Base-by-base conservation (phyloP, 2,329 filamentous ascomycete species). In the Aspergillus brasiliensis region DNA sequence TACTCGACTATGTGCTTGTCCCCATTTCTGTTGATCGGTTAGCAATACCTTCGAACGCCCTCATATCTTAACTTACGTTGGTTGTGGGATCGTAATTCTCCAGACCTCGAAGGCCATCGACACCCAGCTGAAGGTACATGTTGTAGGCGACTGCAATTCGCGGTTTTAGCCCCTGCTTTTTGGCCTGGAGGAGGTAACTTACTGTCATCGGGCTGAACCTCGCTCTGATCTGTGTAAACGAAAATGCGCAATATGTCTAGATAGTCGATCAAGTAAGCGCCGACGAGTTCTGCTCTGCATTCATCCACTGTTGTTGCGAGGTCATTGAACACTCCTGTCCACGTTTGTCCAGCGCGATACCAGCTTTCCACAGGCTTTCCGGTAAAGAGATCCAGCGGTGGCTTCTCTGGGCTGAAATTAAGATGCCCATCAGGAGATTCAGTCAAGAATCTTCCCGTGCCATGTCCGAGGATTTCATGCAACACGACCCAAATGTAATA, bases 311-410 rank as follows among this genome's bases (percentile, higher is more conserved):
- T 84, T 0, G 81, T 84, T 2, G 86, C 83, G 51, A 88, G 74
- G 23, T 85, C 76, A 3, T 81, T 85, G 64, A 89, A 89, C 0
- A 84, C 80, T 3, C 81, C 80, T 8, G 83, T 86, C 86, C 85
- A 89, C 0, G 86, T 89, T 72, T 89, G 83, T 1, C 85, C 85
- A 2, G 82, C 83, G 66, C 82, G 83, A 75, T 89, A 90, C 81
- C 75, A 59, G 11, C 28, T 49, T 4, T 42, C 5, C n/a, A 89
- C 79, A 0, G 85, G 81, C 59, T 84, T 76, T 28, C 79, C 77
- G 4, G 80, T 83, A 8, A 89, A 66, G 1, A 86, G 86, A 57
- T 78, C 86, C 31, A 83, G 71, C 1, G 86, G 87, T 2, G 83
- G 84, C 60, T 83, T 83, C 25, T 81, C 67, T 25, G 75, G 71